Conservation (phyloP, 179 eudicot species). For the Pouteria campechiana region DNA sequence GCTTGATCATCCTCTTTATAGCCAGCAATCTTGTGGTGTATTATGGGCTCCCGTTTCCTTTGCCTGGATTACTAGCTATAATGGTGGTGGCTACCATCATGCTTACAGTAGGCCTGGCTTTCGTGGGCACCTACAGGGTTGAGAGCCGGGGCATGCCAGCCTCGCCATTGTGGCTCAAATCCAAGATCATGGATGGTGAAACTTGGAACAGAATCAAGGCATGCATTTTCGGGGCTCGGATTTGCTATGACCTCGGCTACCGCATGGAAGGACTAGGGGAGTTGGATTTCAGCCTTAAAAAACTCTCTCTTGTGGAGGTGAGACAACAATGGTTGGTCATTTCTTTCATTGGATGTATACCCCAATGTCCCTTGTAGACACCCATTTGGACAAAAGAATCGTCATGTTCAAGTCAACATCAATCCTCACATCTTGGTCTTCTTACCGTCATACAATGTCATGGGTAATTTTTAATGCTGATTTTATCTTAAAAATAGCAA, state of each 20-base stretch:
- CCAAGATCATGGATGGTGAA: slow-evolving; percentile 1
- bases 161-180: slow-evolving; percentile 16
- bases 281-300: slow-evolving; percentile 9
- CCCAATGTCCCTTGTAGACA: not conserved
- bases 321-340: too few species aligned
- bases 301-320: slow-evolving; percentile 32
- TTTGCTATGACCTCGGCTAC: slow-evolving; percentile 11
- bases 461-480: not conserved
- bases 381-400: not conserved
- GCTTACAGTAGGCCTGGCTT: slow-evolving; percentile 17
- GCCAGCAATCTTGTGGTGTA: slow-evolving; percentile 8
- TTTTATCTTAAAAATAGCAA: not conserved
- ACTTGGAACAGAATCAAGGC: slow-evolving; percentile 26
- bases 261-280: slow-evolving; percentile 7
- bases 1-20: slow-evolving; percentile 8
- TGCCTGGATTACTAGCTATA: slow-evolving; percentile 7
- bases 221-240: slow-evolving; percentile 19
- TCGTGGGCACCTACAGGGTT: slow-evolving; percentile 10
- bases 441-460: too few species aligned
- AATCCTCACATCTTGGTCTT: too few species aligned
- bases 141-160: slow-evolving; percentile 12
- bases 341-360: too few species aligned
- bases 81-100: slow-evolving; percentile 14
- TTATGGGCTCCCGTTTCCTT: slow-evolving; percentile 5
- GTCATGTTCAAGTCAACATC: too few species aligned